These are phyloP conservation scores for Sporothrix luriei DNA, from an alignment of 2,329 filamentous ascomycete genomes.

Conservation along the genomic window DNA sequence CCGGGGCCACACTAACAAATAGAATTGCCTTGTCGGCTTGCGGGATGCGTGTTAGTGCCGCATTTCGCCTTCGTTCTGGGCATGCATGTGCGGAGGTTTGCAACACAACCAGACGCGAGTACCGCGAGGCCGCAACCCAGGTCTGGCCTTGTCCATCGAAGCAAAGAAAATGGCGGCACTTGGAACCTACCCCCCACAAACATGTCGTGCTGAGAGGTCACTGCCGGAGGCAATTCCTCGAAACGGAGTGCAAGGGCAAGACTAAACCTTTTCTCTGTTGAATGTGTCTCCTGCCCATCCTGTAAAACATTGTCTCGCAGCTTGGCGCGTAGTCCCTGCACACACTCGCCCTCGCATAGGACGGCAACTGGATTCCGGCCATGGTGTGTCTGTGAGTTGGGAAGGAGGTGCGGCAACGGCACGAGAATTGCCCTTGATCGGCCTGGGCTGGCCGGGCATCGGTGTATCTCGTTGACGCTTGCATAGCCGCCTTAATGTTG, in stretches of 20 bases:
- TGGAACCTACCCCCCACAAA: background rate
- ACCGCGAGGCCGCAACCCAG: slow-evolving; percentile 1
- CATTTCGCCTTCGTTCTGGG: slow-evolving; percentile 29
- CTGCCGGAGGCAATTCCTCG: background rate
- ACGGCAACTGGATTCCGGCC: background rate
- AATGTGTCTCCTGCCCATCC: background rate
- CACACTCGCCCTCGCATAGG: background rate
- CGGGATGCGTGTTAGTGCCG: slow-evolving; percentile 25
- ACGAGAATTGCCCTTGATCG: slow-evolving; percentile 22
- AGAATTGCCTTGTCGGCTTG: slow-evolving; percentile 10
- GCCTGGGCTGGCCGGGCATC: slow-evolving; percentile 7
- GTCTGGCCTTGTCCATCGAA: background rate
- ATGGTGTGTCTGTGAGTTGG: background rate
- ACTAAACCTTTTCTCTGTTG: background rate
- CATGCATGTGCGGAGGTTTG: background rate
- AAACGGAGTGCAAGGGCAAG: background rate
- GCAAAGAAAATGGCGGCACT: background rate
- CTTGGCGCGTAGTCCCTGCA: background rate
- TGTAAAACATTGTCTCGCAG: slow-evolving; percentile 1
- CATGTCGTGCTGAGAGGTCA: background rate
- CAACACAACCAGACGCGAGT: background rate
- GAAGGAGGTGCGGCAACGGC: slow-evolving; percentile 18
- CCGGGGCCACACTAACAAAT: background rate
- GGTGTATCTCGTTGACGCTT: slow-evolving; percentile 11
- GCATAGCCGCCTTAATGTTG: background rate